Base-by-base conservation (phyloP, 1,284 basidiomycete genomes). In the Cerrena zonata region DNA sequence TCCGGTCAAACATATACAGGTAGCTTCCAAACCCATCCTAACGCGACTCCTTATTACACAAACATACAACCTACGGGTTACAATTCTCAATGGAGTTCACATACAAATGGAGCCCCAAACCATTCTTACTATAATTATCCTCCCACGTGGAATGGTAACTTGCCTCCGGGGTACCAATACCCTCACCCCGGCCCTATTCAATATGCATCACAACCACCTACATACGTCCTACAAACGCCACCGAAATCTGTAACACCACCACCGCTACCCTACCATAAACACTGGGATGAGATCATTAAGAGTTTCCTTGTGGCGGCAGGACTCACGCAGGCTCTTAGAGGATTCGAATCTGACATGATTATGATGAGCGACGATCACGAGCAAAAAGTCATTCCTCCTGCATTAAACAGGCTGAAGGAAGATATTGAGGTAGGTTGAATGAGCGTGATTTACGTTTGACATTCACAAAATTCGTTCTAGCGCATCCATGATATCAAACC, bases 281-380 rank as follows among this genome's bases (percentile, higher is more conserved):
- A 84, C 50, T 89, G 86, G 86, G 84, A 89, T 53, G 66, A 70
- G 7, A 73, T 74, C 11, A 56, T 89, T 34, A 73, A 71, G 47
- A 56, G 67, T 1, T 89, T 89, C 50, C 60, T 88, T 48, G 60
- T 67, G 10, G 66, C 74, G 45, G 70, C 80, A 4, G 82, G 84
- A 1, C 63, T 90, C 15, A 72, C 68, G 2, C 84, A 89, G 60
- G 73, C 84, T 0, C 59, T 81, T 27, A 70, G 69, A 44, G 87
- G 82, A 0, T 80, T 90, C 52, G 81, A 86, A 58, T 66, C 74
- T 21, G 88, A 90, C 59, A 77, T 89, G 68, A 61, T 89, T 7
- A 74, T 87, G 3, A 65, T 89, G 66, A 89, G 82, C 54, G 61
- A 73, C 0, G 78, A 80, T 0, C 85, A 78, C 74, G 86, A 89